These are phyloP conservation scores for Neofusicoccum parvum DNA, from an alignment of 2,329 filamentous ascomycete species.

Conservation along the genomic window DNA sequence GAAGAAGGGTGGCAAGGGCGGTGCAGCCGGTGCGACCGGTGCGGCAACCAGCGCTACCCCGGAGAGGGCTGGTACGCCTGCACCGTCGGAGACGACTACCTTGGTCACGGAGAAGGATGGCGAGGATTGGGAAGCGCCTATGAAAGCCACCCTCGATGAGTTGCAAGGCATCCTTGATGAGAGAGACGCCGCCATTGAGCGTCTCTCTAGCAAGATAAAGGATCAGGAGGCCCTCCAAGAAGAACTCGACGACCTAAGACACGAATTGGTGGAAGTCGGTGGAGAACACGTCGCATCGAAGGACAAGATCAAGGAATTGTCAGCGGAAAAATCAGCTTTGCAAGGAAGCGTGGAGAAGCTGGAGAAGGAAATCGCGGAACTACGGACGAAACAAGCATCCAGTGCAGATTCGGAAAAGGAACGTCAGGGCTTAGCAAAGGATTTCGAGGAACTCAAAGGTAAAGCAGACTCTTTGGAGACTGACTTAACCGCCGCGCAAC, in stretches of 20 bases:
- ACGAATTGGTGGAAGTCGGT: slow-evolving; percentile 77
- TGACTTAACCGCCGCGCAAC: slow-evolving; percentile 82
- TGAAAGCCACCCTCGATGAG: slow-evolving; percentile 28
- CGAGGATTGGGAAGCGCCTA: slow-evolving; percentile 8
- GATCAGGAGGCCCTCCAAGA: slow-evolving; percentile 78
- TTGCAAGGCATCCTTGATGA: slow-evolving; percentile 36
- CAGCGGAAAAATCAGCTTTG: slow-evolving; percentile 68
- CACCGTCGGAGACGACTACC: slow-evolving; percentile 14
- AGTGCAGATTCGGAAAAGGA: slow-evolving; percentile 54
- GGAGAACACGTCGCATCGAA: slow-evolving; percentile 84
- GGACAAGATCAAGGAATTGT: slow-evolving; percentile 70
- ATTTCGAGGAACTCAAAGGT: slow-evolving; percentile 71
- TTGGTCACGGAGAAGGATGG: slow-evolving; percentile 31
- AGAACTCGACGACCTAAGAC: slow-evolving; percentile 81
- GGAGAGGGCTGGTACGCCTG: slow-evolving; percentile 35
- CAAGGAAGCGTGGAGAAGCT: slow-evolving; percentile 66
- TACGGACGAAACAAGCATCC: slow-evolving; percentile 52
- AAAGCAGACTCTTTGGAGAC: slow-evolving; percentile 73
- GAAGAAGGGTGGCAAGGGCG: slow-evolving; percentile 67
- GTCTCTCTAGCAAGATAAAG: slow-evolving; percentile 69
- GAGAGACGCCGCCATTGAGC: slow-evolving; percentile 74
- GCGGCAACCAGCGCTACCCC: slow-evolving; percentile 21
- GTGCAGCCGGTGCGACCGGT: slow-evolving; percentile 19
- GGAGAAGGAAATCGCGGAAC: slow-evolving; percentile 68
- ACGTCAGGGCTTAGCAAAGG: slow-evolving; percentile 59